phyloP scores from a whole-genome alignment of 345 rosid genomes.

The Camelina laxa region DNA sequence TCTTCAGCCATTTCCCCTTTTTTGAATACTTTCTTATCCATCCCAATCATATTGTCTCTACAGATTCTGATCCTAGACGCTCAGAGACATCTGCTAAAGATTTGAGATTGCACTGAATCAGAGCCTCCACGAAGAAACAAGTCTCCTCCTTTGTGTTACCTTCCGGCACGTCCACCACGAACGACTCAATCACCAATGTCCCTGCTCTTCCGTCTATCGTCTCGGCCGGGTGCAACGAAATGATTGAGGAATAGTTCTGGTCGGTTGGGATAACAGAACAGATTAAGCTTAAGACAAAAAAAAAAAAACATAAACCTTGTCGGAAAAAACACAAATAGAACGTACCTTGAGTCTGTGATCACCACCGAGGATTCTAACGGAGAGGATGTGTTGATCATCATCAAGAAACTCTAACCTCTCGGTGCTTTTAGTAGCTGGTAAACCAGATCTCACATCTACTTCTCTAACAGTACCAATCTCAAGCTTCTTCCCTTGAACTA shows the following conservation, averaged over 20 bases:
- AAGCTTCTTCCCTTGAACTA: conserved; percentile 53
- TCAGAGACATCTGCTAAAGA: conserved; percentile 81
- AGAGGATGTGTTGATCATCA: conserved; percentile 66
- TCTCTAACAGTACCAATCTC: conserved; percentile 77
- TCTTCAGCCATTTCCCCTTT: neutral
- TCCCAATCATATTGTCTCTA: conserved; percentile 15
- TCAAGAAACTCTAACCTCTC: conserved; percentile 76
- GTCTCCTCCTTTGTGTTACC: conserved; percentile 95
- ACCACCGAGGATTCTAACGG: conserved; percentile 67
- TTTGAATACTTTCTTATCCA: neutral
- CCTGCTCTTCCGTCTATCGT: conserved; percentile 79
- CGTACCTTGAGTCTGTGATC: conserved; percentile 75
- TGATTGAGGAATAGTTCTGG: conserved; percentile 89
- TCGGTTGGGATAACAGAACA: neutral
- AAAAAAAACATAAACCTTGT: neutral
- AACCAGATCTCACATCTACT: conserved; percentile 73
- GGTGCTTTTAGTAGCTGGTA: conserved; percentile 78
- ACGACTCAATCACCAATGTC: conserved; percentile 80
- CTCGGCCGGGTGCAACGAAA: conserved; percentile 76
- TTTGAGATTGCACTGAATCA: conserved; percentile 83
- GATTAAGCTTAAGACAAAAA: neutral
- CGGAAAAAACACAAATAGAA: neutral
- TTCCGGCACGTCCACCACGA: conserved; percentile 83
- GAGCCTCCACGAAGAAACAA: conserved; percentile 81
- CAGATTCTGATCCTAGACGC: conserved; percentile 66